These are phyloP conservation scores for Perkinsus olseni DNA, from an alignment of 169 alveolate genomes.

Conservation along the genomic window DNA sequence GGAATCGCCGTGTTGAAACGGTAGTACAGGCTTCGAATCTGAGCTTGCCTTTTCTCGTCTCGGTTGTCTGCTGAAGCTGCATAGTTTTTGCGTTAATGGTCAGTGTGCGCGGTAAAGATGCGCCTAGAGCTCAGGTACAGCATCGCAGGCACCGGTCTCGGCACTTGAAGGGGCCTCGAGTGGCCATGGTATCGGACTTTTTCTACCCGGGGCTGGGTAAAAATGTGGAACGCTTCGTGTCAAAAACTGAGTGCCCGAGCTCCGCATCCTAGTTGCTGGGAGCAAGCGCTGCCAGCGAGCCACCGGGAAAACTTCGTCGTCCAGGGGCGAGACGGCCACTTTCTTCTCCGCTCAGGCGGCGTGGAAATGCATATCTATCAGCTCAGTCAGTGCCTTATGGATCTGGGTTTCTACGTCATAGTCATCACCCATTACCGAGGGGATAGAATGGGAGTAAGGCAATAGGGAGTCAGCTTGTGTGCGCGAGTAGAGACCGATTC, in stretches of 20 bases:
- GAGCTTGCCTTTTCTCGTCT: not conserved
- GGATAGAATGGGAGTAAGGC: constrained; percentile 79
- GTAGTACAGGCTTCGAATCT: not conserved
- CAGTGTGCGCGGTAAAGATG: no score
- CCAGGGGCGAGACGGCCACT: no score
- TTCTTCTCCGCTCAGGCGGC: constrained; percentile 80
- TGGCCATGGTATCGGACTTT: constrained; percentile 46
- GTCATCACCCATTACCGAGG: constrained; percentile 87
- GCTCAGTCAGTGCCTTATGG: constrained; percentile 81
- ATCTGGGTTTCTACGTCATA: constrained; percentile 90
- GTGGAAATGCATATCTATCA: constrained; percentile 97
- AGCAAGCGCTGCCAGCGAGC: no score
- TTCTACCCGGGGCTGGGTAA: constrained; percentile 24
- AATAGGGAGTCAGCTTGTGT: not conserved
- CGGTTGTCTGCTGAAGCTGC: no score
- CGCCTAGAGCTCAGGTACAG: not conserved
- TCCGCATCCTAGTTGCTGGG: no score
- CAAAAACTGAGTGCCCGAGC: no score
- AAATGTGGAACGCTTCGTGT: not conserved
- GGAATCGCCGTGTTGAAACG: not conserved
- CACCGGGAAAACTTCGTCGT: no score
- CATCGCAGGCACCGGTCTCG: not conserved
- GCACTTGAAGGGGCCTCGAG: not conserved
- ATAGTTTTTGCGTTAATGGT: no score
- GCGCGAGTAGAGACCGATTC: not conserved